These are phyloP conservation scores for Apostasia shenzhenica DNA, from an alignment of 106 monocot genomes.

Conservation along the genomic window DNA sequence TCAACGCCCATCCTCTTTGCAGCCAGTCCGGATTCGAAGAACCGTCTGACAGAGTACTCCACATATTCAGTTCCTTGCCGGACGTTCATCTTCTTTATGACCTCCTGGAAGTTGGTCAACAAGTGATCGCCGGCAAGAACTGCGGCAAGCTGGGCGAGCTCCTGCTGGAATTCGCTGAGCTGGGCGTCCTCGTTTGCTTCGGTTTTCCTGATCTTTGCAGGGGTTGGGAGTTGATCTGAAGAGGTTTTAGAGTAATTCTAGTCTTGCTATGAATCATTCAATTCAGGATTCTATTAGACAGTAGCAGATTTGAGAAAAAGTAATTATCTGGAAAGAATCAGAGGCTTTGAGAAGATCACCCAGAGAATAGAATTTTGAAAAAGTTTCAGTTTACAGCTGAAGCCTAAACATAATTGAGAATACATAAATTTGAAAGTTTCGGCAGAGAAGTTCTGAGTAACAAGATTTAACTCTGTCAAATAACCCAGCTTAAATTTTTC, in stretches of 20 bases:
- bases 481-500: no score
- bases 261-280: no score
- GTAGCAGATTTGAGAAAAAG: no score
- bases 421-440: no score
- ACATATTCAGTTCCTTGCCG: constrained; percentile 59
- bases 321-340: no score
- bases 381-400: no score
- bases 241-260: not conserved
- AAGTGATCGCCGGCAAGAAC: constrained; percentile 55
- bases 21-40: constrained; percentile 66
- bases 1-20: constrained; percentile 72
- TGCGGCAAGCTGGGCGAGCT: constrained; percentile 65
- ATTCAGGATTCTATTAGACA: no score
- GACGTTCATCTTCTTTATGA: constrained; percentile 55
- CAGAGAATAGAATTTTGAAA: no score
- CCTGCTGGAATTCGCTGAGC: constrained; percentile 77
- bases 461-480: no score
- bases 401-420: no score
- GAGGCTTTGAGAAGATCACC: no score
- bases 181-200: constrained; percentile 66
- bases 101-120: constrained; percentile 42
- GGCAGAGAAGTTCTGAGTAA: no score
- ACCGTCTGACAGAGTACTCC: constrained; percentile 49
- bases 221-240: constrained; percentile 62
- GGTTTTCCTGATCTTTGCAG: constrained; percentile 29